A percentile compares a stretch with the other conserved stretches of the same genome.
Conservation (phyloP, 345 rosid species). For the Salix brachista region DNA sequence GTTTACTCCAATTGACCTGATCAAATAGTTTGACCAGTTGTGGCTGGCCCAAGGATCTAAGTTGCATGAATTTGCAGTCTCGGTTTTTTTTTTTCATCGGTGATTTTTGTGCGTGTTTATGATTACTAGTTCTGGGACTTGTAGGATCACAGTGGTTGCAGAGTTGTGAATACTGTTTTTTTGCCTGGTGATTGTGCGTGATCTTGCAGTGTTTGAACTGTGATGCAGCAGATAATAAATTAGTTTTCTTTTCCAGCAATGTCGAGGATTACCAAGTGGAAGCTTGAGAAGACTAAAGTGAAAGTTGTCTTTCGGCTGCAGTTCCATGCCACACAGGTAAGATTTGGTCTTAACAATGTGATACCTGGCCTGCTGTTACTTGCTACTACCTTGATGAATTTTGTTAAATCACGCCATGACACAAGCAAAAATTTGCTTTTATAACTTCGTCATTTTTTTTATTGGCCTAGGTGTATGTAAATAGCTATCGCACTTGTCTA, state of each 20-base stretch:
- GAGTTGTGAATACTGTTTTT: background rate
- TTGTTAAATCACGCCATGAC: background rate
- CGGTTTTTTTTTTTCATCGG: background rate
- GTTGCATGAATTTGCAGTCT: background rate
- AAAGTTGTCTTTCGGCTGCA: conserved; percentile 95
- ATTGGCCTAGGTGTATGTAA: background rate
- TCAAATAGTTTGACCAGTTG: conserved; percentile 1
- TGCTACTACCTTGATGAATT: background rate
- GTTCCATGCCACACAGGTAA: conserved; percentile 95
- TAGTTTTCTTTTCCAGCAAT: conserved; percentile 38
- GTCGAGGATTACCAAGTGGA: conserved; percentile 88
- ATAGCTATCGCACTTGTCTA: background rate
- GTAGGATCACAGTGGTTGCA: background rate
- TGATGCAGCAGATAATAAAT: conserved; percentile 37
- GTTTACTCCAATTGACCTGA: conserved; percentile 11
- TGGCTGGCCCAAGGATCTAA: conserved; percentile 1
- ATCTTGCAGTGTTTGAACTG: conserved; percentile 9
- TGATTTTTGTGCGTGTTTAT: background rate
- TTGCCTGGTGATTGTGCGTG: background rate
- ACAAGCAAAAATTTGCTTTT: background rate
- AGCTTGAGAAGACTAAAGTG: conserved; percentile 86
- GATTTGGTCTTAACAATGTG: conserved; percentile 20
- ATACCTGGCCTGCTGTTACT: background rate
- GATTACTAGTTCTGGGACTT: background rate
- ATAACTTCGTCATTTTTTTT: background rate